These are phyloP conservation scores for Helianthus annuus DNA, from an alignment of 129 eudicot species.

Conservation along the genomic window DNA sequence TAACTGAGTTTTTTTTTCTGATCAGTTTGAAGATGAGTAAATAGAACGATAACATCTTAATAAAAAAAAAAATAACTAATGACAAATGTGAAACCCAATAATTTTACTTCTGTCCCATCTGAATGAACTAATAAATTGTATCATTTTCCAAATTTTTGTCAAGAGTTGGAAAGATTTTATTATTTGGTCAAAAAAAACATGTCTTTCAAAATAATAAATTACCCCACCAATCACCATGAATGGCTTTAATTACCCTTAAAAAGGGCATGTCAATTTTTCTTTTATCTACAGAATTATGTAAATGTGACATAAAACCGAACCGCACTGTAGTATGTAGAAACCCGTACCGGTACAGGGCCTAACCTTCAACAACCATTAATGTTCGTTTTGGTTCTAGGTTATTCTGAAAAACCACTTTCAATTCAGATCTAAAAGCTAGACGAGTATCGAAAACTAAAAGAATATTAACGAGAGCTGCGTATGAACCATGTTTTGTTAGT, in stretches of 20 bases:
- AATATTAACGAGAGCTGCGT: too few species aligned
- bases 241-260: conserved; percentile 18
- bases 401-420: not conserved
- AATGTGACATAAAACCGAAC: not conserved
- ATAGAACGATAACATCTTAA: too few species aligned
- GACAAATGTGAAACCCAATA: too few species aligned
- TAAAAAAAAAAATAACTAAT: too few species aligned
- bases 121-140: too few species aligned
- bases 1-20: too few species aligned
- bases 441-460: too few species aligned
- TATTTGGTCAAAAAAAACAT: conserved; percentile 14
- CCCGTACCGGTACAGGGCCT: not conserved
- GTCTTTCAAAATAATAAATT: conserved; percentile 8
- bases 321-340: too few species aligned
- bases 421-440: not conserved
- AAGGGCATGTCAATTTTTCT: not conserved
- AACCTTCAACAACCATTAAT: not conserved
- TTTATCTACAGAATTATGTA: not conserved
- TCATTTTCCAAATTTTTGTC: conserved; percentile 1
- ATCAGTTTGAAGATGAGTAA: too few species aligned
- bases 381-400: not conserved
- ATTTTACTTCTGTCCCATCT: too few species aligned
- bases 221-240: not conserved
- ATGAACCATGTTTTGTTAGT: too few species aligned
- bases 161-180: not conserved